phyloP scores from a whole-genome alignment of 179 eudicot genomes.

The Sideroxylon spinosum region DNA sequence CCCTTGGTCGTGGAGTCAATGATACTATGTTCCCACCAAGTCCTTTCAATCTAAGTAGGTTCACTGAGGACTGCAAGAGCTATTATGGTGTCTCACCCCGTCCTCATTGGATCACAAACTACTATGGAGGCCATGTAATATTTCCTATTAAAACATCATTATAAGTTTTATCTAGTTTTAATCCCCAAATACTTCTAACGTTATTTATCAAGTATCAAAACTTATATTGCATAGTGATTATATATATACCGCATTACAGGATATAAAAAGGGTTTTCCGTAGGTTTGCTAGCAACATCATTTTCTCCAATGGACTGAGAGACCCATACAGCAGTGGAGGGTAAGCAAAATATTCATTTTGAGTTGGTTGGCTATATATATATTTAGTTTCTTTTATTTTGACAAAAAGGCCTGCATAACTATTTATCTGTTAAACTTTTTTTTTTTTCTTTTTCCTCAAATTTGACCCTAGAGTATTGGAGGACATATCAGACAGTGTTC shows the following conservation, averaged over 20 bases:
- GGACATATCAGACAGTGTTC: constrained; percentile 18
- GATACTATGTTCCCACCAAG: constrained; percentile 30
- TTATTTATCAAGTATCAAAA: neutral
- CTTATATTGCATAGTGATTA: neutral
- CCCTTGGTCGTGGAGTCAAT: constrained; percentile 21
- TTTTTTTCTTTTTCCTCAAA: neutral
- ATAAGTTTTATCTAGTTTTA: neutral
- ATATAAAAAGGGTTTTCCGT: constrained; percentile 37
- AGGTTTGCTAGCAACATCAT: constrained; percentile 63
- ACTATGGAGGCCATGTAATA: constrained; percentile 46
- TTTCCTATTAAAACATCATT: no score
- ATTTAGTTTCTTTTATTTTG: neutral
- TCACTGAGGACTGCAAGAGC: constrained; percentile 23
- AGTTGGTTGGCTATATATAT: neutral
- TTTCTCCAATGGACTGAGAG: constrained; percentile 58
- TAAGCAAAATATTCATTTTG: constrained; percentile 17
- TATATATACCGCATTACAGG: constrained; percentile 17
- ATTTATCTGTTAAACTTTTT: neutral
- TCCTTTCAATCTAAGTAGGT: constrained; percentile 19
- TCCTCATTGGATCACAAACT: constrained; percentile 63
- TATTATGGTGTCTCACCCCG: constrained; percentile 40
- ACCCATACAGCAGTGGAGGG: constrained; percentile 67
- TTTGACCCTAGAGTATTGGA: constrained; percentile 15
- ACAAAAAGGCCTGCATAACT: neutral
- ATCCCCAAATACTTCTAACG: neutral